Conservation (phyloP, 345 rosid genomes). For the Heritiera littoralis region DNA sequence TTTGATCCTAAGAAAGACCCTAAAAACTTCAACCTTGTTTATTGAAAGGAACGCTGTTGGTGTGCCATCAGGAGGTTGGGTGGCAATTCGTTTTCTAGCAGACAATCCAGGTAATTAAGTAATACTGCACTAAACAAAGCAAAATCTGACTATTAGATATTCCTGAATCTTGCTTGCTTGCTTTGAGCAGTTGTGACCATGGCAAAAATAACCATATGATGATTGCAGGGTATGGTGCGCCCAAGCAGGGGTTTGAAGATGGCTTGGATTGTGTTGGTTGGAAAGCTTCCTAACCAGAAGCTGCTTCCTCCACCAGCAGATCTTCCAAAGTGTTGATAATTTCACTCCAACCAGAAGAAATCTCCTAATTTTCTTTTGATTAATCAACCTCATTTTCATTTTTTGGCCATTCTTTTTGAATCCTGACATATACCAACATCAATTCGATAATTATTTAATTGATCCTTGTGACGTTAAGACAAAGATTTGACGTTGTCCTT, state of each 20-base stretch:
- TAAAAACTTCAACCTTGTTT: slow-evolving; percentile 50
- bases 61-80: slow-evolving; percentile 31
- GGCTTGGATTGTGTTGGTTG: slow-evolving; percentile 75
- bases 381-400: not conserved
- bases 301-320: slow-evolving; percentile 68
- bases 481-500: not conserved
- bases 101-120: slow-evolving; percentile 44
- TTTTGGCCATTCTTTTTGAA: not conserved
- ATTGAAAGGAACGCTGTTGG: slow-evolving; percentile 68
- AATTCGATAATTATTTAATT: slow-evolving; percentile 5
- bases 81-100: not conserved
- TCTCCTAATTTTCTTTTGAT: not conserved
- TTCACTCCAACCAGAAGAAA: slow-evolving; percentile 4
- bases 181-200: not conserved
- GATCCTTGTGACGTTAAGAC: not conserved
- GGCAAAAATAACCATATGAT: not conserved
- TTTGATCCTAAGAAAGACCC: slow-evolving; percentile 55
- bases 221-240: slow-evolving; percentile 32
- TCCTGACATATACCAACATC: not conserved
- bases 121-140: not conserved
- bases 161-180: not conserved
- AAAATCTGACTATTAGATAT: slow-evolving; percentile 22
- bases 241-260: slow-evolving; percentile 72
- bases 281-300: slow-evolving; percentile 63
- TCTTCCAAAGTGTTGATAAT: slow-evolving; percentile 59